phyloP scores from a whole-genome alignment of 2,329 filamentous ascomycete genomes.

The Pestalotiopsis sp. region DNA sequence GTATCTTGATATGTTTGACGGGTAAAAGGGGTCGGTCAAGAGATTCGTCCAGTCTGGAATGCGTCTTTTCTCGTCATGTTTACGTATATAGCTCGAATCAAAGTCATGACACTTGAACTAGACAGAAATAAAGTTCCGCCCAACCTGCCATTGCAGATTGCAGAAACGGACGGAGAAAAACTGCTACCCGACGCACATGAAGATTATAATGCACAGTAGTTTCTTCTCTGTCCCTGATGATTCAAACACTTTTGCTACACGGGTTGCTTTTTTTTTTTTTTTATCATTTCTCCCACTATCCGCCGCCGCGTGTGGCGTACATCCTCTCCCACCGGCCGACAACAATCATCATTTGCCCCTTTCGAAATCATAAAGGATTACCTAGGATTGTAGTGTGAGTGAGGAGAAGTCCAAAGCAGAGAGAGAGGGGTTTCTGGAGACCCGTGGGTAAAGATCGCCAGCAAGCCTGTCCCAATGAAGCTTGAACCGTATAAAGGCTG shows the following conservation, averaged over 20 bases:
- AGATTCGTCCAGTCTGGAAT: not conserved
- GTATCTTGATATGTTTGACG: too few relatives aligned
- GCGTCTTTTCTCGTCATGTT: not conserved
- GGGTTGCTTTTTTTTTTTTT: too few relatives aligned
- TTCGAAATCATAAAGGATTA: not conserved
- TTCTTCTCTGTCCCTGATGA: too few relatives aligned
- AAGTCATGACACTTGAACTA: not conserved
- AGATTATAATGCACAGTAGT: too few relatives aligned
- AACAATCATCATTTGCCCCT: not conserved
- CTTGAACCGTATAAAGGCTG: not conserved
- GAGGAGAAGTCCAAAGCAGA: too few relatives aligned
- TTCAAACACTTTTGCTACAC: too few relatives aligned
- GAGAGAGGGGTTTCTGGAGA: not conserved
- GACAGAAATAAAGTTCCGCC: not conserved
- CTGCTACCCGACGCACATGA: too few relatives aligned
- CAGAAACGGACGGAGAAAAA: not conserved
- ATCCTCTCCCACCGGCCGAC: too few relatives aligned
- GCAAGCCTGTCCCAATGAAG: not conserved
- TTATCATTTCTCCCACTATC: too few relatives aligned
- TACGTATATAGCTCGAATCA: not conserved
- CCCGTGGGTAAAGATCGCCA: not conserved
- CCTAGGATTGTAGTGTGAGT: not conserved
- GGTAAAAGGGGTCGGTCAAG: too few relatives aligned
- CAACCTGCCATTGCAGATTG: not conserved
- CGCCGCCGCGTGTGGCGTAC: too few relatives aligned